phyloP scores from a whole-genome alignment of 441 rosid species.

The Erodium texanum region DNA sequence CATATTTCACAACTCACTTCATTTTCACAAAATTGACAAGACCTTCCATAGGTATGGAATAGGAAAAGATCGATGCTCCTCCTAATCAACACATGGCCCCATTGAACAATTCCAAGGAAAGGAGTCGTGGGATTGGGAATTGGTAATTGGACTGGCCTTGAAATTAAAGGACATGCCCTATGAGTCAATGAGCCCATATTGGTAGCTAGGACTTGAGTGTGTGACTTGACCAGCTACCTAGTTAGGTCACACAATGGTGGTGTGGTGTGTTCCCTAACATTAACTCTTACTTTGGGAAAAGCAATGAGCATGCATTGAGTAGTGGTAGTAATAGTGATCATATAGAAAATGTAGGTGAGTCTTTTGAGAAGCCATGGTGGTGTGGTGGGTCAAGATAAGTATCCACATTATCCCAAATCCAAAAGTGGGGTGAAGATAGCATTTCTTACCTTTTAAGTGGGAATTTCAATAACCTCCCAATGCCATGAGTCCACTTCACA shows the following conservation, averaged over 20 bases:
- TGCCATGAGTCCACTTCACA: too few species aligned
- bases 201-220: neutral
- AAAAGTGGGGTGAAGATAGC: too few species aligned
- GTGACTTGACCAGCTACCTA: neutral
- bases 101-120: neutral
- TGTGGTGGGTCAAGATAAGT: too few species aligned
- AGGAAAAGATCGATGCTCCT: neutral
- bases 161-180: neutral
- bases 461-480: too few species aligned
- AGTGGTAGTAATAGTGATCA: neutral
- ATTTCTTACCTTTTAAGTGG: too few species aligned
- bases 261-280: neutral
- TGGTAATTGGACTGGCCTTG: too few species aligned
- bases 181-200: neutral
- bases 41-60: neutral
- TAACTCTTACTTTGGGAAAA: neutral
- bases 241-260: neutral
- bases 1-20: neutral
- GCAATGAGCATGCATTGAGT: neutral
- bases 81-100: neutral
- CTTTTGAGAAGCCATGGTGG: neutral
- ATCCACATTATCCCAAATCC: too few species aligned
- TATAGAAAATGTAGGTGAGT: neutral
- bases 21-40: neutral
- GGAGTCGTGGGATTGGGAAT: too few species aligned